Evolutionary conservation across 495 filamentous ascomycete species (phyloP).

Genomic region (Xylaria venustula): DNA sequence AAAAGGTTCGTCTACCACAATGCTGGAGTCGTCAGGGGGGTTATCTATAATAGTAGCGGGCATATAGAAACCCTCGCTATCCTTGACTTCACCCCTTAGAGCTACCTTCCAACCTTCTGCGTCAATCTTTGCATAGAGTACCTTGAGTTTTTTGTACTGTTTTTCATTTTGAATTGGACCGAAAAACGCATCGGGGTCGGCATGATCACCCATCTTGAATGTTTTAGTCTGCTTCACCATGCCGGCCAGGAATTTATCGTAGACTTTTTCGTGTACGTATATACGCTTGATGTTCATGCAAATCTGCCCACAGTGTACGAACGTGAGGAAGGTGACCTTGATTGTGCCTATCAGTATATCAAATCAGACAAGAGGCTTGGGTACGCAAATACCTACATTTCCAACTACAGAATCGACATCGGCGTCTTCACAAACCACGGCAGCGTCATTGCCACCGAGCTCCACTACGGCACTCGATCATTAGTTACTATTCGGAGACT

Average conservation of each 20-base stretch:
- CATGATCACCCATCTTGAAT: constrained; percentile 41
- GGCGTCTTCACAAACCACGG: constrained; percentile 16
- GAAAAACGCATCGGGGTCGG: constrained; percentile 34
- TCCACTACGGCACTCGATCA: no score
- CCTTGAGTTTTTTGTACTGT: constrained; percentile 45
- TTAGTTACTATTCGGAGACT: no score
- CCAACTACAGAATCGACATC: constrained; percentile 45
- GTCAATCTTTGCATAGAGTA: constrained; percentile 25
- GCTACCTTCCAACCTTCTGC: constrained; percentile 21
- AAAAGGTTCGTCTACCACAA: constrained; percentile 50
- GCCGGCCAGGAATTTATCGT: constrained; percentile 49
- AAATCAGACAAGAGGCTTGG: no score
- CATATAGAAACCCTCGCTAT: constrained; percentile 44
- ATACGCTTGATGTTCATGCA: constrained; percentile 58
- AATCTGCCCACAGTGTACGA: constrained; percentile 23
- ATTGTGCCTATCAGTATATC: not conserved
- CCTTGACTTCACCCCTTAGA: constrained; percentile 6
- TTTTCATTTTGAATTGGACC: constrained; percentile 57
- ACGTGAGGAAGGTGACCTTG: constrained; percentile 2
- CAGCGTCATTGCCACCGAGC: constrained; percentile 12
- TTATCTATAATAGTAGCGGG: constrained; percentile 59
- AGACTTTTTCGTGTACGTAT: constrained; percentile 59
- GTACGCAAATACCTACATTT: not conserved
- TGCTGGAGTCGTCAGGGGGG: constrained; percentile 49
- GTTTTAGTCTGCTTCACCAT: constrained; percentile 46